Evolutionary conservation across 768 basidiomycete species (phyloP).

Genomic region (Leccinum aurantiacum): DNA sequence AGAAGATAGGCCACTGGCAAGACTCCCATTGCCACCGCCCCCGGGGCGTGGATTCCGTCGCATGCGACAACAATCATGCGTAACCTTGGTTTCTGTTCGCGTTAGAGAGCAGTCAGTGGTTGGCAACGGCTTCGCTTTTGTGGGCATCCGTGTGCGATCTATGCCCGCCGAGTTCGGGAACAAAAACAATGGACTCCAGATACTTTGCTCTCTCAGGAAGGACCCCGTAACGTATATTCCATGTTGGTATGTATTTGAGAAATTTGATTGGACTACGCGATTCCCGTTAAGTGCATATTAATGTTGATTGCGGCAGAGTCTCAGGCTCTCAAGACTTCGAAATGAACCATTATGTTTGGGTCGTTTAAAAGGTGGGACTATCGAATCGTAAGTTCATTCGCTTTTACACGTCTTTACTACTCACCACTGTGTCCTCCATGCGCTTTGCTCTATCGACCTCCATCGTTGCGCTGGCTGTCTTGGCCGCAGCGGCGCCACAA

Average conservation of each 20-base stretch:
- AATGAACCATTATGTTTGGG: neutral
- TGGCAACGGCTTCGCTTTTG: neutral
- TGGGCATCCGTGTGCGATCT: neutral
- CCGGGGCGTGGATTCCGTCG: neutral
- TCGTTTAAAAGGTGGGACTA: neutral
- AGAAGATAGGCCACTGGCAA: no score
- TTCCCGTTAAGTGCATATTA: neutral
- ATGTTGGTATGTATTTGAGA: neutral
- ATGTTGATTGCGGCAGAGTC: neutral
- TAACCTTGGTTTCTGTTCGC: neutral
- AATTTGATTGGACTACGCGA: neutral
- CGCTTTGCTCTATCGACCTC: neutral
- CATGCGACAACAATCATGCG: neutral
- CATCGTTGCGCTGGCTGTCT: constrained; percentile 6
- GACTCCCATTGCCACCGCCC: no score
- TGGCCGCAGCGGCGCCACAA: constrained; percentile 9
- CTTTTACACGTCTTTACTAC: neutral
- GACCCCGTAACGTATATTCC: neutral
- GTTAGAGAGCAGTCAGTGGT: neutral
- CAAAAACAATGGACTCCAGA: no score
- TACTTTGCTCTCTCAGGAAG: neutral
- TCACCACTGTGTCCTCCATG: neutral
- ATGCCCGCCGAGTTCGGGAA: neutral
- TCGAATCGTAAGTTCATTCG: neutral
- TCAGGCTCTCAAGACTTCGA: neutral